These are phyloP conservation scores for Ustilago sp. DNA, from an alignment of 1,284 basidiomycete species.

Conservation along the genomic window DNA sequence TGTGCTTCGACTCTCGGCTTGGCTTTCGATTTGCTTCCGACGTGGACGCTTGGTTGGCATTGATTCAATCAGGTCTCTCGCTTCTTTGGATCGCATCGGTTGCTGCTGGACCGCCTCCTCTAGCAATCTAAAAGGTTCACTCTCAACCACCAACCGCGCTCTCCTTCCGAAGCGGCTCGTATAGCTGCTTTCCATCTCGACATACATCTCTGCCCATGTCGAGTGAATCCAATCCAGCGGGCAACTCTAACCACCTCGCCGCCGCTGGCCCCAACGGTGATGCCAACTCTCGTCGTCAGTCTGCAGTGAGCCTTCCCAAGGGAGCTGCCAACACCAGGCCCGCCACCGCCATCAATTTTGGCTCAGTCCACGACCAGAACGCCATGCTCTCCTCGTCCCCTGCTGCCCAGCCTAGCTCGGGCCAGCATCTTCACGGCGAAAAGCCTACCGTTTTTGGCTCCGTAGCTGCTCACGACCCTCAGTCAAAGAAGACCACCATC, in stretches of 20 bases:
- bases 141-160: constrained; percentile 14
- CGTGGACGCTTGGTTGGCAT: constrained; percentile 17
- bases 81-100: neutral
- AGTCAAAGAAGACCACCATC: constrained; percentile 64
- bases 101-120: constrained; percentile 4
- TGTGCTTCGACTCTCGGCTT: constrained; percentile 9
- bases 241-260: constrained; percentile 46
- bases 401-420: constrained; percentile 67
- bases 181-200: constrained; percentile 43
- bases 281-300: constrained; percentile 55
- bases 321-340: constrained; percentile 42
- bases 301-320: constrained; percentile 65
- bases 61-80: neutral
- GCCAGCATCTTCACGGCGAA: constrained; percentile 64
- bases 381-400: constrained; percentile 70
- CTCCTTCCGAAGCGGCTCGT: constrained; percentile 26
- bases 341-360: constrained; percentile 69
- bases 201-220: constrained; percentile 51
- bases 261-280: constrained; percentile 49
- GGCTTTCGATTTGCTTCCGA: constrained; percentile 14
- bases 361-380: constrained; percentile 70
- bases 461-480: constrained; percentile 61
- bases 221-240: constrained; percentile 49
- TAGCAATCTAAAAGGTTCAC: constrained; percentile 14
- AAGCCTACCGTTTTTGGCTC: constrained; percentile 70